phyloP scores from a whole-genome alignment of 2,329 filamentous ascomycete genomes.

The Aspergillus pseudotamarii region DNA sequence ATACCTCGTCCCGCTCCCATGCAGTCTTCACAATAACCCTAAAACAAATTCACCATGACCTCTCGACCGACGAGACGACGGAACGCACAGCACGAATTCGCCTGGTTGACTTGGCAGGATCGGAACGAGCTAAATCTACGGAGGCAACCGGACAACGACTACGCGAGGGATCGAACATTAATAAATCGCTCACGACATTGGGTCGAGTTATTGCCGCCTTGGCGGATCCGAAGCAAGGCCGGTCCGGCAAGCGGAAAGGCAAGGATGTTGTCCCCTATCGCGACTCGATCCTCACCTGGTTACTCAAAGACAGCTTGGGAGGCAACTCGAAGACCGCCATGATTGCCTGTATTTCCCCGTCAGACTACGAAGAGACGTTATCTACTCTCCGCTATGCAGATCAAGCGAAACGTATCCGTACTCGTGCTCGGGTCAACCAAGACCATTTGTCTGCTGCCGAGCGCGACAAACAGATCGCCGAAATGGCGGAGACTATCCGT shows the following conservation, averaged over 20 bases:
- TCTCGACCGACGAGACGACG: conserved; percentile 96
- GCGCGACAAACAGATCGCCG: conserved; percentile 87
- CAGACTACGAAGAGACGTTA: conserved; percentile 95
- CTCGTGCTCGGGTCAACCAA: conserved; percentile 91
- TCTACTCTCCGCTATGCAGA: conserved; percentile 96
- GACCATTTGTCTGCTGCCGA: conserved; percentile 90
- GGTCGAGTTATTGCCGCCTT: conserved; percentile 94
- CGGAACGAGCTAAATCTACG: conserved; percentile 91
- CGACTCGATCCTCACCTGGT: conserved; percentile 81
- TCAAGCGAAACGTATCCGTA: conserved; percentile 96
- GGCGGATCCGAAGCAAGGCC: conserved; percentile 69
- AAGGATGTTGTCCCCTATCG: conserved; percentile 85
- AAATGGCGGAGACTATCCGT: conserved; percentile 95
- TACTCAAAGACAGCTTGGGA: conserved; percentile 92
- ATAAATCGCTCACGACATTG: conserved; percentile 95
- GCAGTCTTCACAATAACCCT: conserved; percentile 98
- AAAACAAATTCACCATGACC: conserved; percentile 96
- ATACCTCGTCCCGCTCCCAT: conserved; percentile 93
- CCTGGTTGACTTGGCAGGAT: conserved; percentile 91
- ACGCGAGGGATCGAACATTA: conserved; percentile 96
- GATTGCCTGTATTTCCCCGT: conserved; percentile 95
- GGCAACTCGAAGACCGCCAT: conserved; percentile 98
- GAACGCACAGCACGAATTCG: conserved; percentile 92
- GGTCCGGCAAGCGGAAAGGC: conserved; percentile 59
- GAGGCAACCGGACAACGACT: conserved; percentile 90